A percentile compares a stretch with the other conserved stretches of the same genome.
Evolutionary conservation across 495 filamentous ascomycete species (phyloP).

Genomic region (Parachaetomium inaequale): DNA sequence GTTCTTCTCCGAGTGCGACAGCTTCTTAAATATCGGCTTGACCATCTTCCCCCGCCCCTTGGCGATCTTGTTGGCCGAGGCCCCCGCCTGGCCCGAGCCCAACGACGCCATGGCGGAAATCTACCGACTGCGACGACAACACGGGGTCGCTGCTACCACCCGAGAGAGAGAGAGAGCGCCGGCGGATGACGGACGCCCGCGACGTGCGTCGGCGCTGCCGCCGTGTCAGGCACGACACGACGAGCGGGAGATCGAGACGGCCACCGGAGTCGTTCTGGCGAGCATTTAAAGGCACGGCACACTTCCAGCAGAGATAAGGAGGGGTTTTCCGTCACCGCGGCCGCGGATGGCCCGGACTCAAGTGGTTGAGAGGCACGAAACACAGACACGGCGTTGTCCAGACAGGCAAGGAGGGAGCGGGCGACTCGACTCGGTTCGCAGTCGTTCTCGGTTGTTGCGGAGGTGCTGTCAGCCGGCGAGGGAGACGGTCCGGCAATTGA

Average conservation of each 20-base stretch:
- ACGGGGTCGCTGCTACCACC: not conserved
- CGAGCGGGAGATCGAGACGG: constrained; percentile 28
- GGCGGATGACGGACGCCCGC: not conserved
- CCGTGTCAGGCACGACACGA: constrained; percentile 32
- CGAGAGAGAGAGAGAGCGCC: not conserved
- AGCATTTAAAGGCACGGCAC: not conserved
- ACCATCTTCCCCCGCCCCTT: constrained; percentile 44
- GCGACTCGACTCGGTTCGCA: not conserved
- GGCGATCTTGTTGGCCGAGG: constrained; percentile 37
- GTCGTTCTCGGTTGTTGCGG: not conserved
- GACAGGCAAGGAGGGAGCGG: not conserved
- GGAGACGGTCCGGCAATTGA: constrained; percentile 7
- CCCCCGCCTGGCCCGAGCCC: constrained; percentile 27
- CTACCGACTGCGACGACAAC: not conserved
- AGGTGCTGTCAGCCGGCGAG: not conserved
- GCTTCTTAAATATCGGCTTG: constrained; percentile 55
- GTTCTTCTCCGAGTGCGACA: constrained; percentile 51
- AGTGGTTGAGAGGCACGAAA: not conserved
- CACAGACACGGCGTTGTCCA: not conserved
- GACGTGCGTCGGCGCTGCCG: constrained; percentile 22
- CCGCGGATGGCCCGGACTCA: not conserved
- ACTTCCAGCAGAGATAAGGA: not conserved
- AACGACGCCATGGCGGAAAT: constrained; percentile 37
- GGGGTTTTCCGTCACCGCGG: not conserved
- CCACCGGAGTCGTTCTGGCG: constrained; percentile 14